Percentiles rank a stretch among this genome's conserved stretches.
Evolutionary conservation across 208 protist genomes (phyloP).

Genomic region (Eutreptiella sp.): DNA sequence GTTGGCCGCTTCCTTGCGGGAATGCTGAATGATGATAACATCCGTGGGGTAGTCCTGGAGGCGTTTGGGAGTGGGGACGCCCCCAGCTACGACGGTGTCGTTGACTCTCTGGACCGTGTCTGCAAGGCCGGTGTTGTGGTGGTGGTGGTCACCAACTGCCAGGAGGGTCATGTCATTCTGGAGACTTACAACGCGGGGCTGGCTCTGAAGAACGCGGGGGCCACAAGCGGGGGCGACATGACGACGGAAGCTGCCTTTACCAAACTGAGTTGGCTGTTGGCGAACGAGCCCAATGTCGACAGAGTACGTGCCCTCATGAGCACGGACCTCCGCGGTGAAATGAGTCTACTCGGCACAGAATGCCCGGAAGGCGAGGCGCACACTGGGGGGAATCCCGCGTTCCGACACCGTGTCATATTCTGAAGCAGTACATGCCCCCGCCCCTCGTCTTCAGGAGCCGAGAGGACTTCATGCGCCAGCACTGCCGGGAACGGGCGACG

Average conservation of each 20-base stretch:
- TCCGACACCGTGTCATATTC: no score
- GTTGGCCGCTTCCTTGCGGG: constrained; percentile 28
- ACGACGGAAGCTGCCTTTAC: constrained; percentile 75
- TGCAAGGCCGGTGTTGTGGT: constrained; percentile 69
- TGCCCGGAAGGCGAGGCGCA: no score
- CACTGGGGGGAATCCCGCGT: no score
- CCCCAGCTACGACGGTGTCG: constrained; percentile 57
- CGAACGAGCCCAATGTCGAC: no score
- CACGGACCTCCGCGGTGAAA: no score
- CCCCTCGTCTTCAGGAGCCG: no score
- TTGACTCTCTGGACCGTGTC: constrained; percentile 51
- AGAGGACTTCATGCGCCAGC: no score
- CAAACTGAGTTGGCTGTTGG: constrained; percentile 71
- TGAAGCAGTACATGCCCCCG: no score
- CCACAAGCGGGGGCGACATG: constrained; percentile 71
- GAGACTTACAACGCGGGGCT: constrained; percentile 60
- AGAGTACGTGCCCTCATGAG: no score
- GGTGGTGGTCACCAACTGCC: constrained; percentile 80
- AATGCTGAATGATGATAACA: no score
- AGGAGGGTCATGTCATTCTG: constrained; percentile 54
- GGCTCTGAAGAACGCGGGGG: constrained; percentile 48
- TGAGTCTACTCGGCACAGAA: no score
- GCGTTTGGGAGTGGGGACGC: constrained; percentile 86
- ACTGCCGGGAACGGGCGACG: no score
- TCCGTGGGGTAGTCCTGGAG: constrained; percentile 71